phyloP scores from a whole-genome alignment of 2,329 filamentous ascomycete genomes.

The Fusarium longipes region DNA sequence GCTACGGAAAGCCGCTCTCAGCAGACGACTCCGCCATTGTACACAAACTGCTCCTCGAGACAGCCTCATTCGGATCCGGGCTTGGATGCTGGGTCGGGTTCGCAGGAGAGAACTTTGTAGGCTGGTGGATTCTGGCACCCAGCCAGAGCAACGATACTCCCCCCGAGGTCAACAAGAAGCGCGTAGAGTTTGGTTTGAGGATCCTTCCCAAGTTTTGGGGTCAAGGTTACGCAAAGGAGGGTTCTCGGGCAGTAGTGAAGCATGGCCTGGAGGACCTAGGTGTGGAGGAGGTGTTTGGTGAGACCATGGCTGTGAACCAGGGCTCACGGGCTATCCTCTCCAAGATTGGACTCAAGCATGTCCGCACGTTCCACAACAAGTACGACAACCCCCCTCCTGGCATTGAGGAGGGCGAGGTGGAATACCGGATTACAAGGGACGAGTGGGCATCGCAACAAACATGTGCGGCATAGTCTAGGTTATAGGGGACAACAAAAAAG shows the following conservation, averaged over 20 bases:
- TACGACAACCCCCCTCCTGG: conserved; percentile 43
- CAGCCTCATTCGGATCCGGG: conserved; percentile 32
- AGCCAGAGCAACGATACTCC: conserved; percentile 31
- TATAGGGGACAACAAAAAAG: neutral
- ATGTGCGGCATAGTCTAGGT: conserved; percentile 4
- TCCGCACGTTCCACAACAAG: conserved; percentile 41
- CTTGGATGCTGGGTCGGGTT: conserved; percentile 41
- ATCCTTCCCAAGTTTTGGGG: conserved; percentile 48
- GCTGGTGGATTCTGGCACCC: conserved; percentile 48
- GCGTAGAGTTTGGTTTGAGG: conserved; percentile 46
- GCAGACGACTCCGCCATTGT: conserved; percentile 37
- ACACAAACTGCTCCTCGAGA: conserved; percentile 41
- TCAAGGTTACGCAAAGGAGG: conserved; percentile 49
- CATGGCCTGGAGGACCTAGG: conserved; percentile 47
- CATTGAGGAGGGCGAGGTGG: conserved; percentile 46
- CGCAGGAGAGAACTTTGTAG: conserved; percentile 45
- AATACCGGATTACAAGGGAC: conserved; percentile 39
- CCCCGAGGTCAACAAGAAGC: conserved; percentile 18
- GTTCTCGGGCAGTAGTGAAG: conserved; percentile 44
- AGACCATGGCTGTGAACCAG: conserved; percentile 49
- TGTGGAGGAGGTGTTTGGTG: conserved; percentile 41
- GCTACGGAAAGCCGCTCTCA: conserved; percentile 39
- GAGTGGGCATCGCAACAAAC: conserved; percentile 35
- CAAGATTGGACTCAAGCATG: conserved; percentile 36
- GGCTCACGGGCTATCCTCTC: conserved; percentile 43